These are phyloP conservation scores for Suhomyces canberraensis DNA, from an alignment of 805 yeast genomes.

Conservation along the genomic window DNA sequence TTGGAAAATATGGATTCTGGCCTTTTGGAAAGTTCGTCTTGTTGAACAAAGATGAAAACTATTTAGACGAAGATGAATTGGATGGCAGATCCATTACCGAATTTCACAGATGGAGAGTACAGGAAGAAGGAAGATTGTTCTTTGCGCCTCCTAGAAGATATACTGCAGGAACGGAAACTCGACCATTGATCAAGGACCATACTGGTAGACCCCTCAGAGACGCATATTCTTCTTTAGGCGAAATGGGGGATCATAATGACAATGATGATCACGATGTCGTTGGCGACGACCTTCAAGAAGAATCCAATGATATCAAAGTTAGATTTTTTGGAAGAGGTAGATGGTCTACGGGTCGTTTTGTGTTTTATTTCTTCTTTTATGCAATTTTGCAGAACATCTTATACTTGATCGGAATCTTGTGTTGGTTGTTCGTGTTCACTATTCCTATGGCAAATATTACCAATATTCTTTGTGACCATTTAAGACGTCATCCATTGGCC, in stretches of 20 bases:
- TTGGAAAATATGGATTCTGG: conserved; percentile 69
- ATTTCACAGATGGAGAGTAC: conserved; percentile 83
- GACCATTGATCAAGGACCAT: conserved; percentile 41
- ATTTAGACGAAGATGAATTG: conserved; percentile 80
- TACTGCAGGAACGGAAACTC: conserved; percentile 29
- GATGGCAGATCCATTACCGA: conserved; percentile 85
- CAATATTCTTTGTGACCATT: conserved; percentile 63
- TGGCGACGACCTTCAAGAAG: conserved; percentile 13
- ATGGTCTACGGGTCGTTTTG: conserved; percentile 82
- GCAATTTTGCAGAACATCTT: conserved; percentile 66
- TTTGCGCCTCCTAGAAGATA: conserved; percentile 63
- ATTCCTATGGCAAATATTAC: conserved; percentile 91
- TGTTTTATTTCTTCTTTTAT: conserved; percentile 72
- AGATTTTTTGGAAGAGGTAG: conserved; percentile 88
- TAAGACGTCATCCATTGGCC: conserved; percentile 88
- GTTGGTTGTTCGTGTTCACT: conserved; percentile 85
- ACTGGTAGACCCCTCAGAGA: conserved; percentile 40
- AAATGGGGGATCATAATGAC: conserved; percentile 11
- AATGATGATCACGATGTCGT: conserved; percentile 8
- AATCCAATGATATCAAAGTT: conserved; percentile 34
- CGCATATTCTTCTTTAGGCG: conserved; percentile 27
- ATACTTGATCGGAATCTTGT: conserved; percentile 47
- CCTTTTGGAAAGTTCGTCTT: conserved; percentile 93
- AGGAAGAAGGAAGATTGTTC: conserved; percentile 73
- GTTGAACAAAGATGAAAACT: conserved; percentile 72